Evolutionary conservation across 2,329 filamentous ascomycete species (phyloP).

Genomic region (Dactylellina sp.): DNA sequence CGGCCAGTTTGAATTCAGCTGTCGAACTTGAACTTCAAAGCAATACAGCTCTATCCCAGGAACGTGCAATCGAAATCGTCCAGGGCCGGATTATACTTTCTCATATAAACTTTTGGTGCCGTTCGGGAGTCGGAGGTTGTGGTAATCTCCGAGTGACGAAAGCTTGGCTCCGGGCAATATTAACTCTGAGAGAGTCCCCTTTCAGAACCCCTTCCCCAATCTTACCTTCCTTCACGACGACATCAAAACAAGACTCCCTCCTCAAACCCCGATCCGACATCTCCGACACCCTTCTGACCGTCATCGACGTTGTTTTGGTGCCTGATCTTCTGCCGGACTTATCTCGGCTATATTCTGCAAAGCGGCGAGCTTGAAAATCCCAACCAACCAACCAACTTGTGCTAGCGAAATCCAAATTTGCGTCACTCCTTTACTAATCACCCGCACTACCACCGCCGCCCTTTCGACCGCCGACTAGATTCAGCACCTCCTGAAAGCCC

Average conservation of each 20-base stretch:
- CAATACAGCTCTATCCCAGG: neutral
- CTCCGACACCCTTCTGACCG: neutral
- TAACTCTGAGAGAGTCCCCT: slow-evolving; percentile 4
- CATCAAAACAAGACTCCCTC: neutral
- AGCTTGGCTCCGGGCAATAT: no score
- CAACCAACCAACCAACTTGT: slow-evolving; percentile 6
- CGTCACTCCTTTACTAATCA: slow-evolving; percentile 49
- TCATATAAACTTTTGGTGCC: no score
- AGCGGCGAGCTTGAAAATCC: slow-evolving; percentile 5
- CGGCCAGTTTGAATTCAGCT: slow-evolving; percentile 4
- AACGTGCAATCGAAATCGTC: neutral
- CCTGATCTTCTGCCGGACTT: slow-evolving; percentile 1
- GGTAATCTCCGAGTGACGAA: slow-evolving; percentile 15
- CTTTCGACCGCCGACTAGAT: slow-evolving; percentile 16
- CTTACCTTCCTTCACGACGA: neutral
- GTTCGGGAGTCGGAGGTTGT: slow-evolving; percentile 16
- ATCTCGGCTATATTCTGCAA: neutral
- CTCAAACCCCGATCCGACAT: no score
- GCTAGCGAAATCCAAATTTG: slow-evolving; percentile 53
- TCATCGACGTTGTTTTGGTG: neutral
- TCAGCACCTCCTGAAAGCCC: neutral
- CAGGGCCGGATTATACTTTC: no score
- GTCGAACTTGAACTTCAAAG: neutral
- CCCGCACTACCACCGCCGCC: slow-evolving; percentile 2
- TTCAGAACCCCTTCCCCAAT: slow-evolving; percentile 2